Percentiles rank a stretch among this genome's conserved stretches.
These are phyloP conservation scores for Cladophialophora immunda DNA, from an alignment of 2,329 filamentous ascomycete species.

Conservation along the genomic window DNA sequence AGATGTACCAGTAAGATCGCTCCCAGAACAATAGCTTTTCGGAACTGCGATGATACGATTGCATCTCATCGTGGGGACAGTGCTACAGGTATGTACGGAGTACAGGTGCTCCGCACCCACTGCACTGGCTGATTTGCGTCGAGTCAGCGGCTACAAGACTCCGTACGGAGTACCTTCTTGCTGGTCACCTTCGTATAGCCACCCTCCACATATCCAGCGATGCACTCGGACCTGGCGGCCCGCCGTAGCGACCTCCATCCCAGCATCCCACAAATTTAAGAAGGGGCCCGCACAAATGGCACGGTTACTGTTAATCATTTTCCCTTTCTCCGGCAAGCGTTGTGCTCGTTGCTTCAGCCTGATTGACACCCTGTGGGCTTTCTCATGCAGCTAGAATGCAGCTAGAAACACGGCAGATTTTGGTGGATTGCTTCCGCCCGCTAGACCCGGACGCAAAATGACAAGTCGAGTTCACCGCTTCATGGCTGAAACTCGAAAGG, in stretches of 20 bases:
- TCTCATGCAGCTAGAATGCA: constrained; percentile 28
- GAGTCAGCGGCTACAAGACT: not conserved
- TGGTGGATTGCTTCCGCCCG: constrained; percentile 18
- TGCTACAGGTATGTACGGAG: not conserved
- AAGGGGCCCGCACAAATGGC: not conserved
- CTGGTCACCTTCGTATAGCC: not conserved
- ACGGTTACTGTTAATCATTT: constrained; percentile 4
- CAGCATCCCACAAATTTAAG: constrained; percentile 3
- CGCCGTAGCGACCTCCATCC: constrained; percentile 6
- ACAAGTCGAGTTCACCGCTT: not conserved
- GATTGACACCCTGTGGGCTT: not conserved
- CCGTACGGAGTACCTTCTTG: not conserved
- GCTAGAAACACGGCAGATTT: constrained; percentile 31
- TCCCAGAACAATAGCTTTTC: not conserved
- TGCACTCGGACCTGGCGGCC: constrained; percentile 1
- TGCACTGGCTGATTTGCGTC: not conserved
- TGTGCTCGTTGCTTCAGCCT: constrained; percentile 16
- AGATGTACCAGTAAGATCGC: not conserved
- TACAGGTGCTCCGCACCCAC: not conserved
- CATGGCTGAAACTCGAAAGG: not conserved
- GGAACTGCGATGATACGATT: not conserved
- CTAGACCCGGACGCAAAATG: constrained; percentile 10
- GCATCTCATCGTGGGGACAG: not conserved
- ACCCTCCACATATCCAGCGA: constrained; percentile 3
- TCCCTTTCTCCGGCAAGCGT: not conserved